Conservation (phyloP, 2,329 filamentous ascomycete species). For the Plectosphaerella plurivora region DNA sequence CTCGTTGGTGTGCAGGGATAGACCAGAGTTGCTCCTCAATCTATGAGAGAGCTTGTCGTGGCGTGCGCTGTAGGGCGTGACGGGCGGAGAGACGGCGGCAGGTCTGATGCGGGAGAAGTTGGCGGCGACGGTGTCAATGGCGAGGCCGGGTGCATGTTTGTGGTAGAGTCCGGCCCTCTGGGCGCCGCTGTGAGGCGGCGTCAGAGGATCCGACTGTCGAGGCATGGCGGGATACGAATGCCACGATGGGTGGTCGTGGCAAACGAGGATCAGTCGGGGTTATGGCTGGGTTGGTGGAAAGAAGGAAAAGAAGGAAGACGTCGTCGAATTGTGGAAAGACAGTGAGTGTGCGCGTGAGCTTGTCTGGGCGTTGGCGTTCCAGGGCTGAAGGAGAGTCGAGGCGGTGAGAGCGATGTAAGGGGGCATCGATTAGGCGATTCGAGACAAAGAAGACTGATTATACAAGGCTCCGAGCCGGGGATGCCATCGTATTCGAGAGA, state of each 20-base stretch:
- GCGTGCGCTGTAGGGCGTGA: conserved; percentile 13
- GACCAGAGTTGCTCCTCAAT: conserved; percentile 40
- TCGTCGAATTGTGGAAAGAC: neutral
- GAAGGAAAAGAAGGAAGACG: neutral
- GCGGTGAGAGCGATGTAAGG: neutral
- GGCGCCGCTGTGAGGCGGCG: neutral
- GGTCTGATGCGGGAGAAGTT: neutral
- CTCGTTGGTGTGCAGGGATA: conserved; percentile 39
- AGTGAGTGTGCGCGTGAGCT: neutral
- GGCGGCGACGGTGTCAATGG: neutral
- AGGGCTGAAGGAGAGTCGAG: neutral
- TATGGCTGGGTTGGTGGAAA: neutral
- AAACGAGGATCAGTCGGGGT: neutral
- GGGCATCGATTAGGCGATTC: neutral
- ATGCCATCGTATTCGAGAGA: neutral
- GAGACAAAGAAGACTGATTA: neutral
- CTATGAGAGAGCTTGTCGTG: conserved; percentile 18
- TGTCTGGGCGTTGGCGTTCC: neutral
- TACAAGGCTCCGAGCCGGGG: neutral
- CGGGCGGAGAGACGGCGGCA: conserved; percentile 17
- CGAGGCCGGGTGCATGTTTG: neutral
- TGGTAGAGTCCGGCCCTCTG: neutral
- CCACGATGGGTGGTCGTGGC: neutral
- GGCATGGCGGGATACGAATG: neutral
- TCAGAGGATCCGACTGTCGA: neutral